These are phyloP conservation scores for Lactarius vividus DNA, from an alignment of 768 basidiomycete genomes.

Conservation along the genomic window DNA sequence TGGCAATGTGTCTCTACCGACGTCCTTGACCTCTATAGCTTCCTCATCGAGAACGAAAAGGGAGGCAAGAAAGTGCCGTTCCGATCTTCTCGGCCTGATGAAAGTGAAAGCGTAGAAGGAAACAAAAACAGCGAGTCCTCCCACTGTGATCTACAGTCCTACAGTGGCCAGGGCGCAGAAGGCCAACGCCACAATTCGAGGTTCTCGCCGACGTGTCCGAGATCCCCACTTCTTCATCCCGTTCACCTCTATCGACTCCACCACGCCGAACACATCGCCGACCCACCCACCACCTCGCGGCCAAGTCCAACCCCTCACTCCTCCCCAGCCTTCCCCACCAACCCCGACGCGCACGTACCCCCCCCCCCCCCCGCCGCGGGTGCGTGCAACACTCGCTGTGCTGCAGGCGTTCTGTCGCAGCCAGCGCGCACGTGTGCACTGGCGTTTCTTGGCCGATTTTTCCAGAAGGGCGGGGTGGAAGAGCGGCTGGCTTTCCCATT, in stretches of 20 bases:
- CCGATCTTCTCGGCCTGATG: slow-evolving; percentile 1
- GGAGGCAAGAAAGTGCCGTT: neutral
- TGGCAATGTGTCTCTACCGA: neutral
- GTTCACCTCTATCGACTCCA: slow-evolving; percentile 2
- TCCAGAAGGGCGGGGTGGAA: neutral
- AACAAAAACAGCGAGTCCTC: neutral
- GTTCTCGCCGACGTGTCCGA: neutral
- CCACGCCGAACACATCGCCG: neutral
- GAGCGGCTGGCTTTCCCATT: too few species aligned
- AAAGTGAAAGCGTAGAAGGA: neutral
- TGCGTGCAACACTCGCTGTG: neutral
- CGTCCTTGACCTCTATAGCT: neutral
- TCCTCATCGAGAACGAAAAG: slow-evolving; percentile 3
- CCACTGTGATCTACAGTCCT: neutral
- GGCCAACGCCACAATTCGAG: neutral
- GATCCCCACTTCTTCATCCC: neutral
- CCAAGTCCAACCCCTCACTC: neutral
- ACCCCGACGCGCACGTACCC: too few species aligned
- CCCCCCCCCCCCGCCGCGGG: too few species aligned
- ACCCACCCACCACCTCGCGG: neutral
- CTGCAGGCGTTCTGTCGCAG: neutral
- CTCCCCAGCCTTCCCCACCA: neutral
- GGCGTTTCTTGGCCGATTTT: neutral
- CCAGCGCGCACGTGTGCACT: neutral
- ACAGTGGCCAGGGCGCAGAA: neutral